These are phyloP conservation scores for Acanthamoeba castellanii DNA, from an alignment of 208 protist species.

Conservation along the genomic window DNA sequence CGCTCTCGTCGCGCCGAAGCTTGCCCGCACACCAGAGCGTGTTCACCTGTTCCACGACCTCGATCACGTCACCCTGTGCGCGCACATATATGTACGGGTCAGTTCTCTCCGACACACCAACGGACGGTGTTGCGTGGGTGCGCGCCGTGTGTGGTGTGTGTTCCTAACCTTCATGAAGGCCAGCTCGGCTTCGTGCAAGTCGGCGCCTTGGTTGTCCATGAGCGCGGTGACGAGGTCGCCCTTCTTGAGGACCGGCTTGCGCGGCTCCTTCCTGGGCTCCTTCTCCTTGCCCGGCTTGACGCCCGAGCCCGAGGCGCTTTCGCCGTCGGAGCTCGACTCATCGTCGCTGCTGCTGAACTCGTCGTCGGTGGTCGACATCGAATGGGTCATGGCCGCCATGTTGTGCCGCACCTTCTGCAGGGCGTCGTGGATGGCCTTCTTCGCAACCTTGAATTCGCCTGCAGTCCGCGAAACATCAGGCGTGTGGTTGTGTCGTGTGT, in stretches of 20 bases:
- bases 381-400: not conserved
- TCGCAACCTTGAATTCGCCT: not conserved
- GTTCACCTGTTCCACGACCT: not conserved
- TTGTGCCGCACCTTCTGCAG: conserved; percentile 28
- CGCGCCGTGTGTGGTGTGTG: no score
- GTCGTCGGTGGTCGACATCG: not conserved
- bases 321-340: not conserved
- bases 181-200: conserved; percentile 51
- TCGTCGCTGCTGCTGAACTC: conserved; percentile 3
- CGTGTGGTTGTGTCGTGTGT: no score
- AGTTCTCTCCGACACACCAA: no score
- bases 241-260: not conserved
- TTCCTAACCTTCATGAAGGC: not conserved
- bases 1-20: not conserved
- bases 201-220: conserved; percentile 10
- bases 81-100: no score
- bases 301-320: not conserved
- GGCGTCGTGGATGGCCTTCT: conserved; percentile 20
- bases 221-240: conserved; percentile 1
- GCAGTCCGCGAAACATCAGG: not conserved
- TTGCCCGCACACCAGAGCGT: not conserved
- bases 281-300: no score
- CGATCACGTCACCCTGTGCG: not conserved
- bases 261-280: not conserved
- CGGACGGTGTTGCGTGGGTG: no score